phyloP scores from a whole-genome alignment of 2,329 filamentous ascomycete genomes.

The Colletotrichum costaricense region DNA sequence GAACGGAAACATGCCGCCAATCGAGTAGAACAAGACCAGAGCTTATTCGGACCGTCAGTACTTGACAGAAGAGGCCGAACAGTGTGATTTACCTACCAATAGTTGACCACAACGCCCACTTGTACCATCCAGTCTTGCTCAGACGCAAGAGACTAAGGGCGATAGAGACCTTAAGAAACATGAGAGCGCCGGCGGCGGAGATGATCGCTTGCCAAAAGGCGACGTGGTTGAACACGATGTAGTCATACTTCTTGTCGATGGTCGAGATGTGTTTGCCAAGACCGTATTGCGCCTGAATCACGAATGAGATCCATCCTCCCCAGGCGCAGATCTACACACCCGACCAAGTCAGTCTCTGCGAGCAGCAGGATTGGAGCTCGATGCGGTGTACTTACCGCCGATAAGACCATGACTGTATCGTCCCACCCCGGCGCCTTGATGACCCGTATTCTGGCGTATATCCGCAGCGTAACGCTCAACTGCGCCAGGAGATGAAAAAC shows the following conservation, averaged over 20 bases:
- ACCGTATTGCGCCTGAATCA: conserved; percentile 56
- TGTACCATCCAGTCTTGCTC: conserved; percentile 41
- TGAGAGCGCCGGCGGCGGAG: conserved; percentile 44
- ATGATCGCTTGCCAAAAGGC: conserved; percentile 58
- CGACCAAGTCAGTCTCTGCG: not conserved
- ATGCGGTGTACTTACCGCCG: conserved; percentile 31
- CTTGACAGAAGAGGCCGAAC: not conserved
- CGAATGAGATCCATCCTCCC: conserved; percentile 48
- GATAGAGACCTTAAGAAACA: conserved; percentile 41
- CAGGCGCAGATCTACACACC: conserved; percentile 41
- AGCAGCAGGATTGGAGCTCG: not conserved
- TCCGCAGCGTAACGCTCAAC: not conserved
- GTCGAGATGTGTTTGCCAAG: conserved; percentile 56
- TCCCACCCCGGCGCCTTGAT: conserved; percentile 17
- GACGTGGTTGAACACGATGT: conserved; percentile 50
- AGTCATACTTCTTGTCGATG: conserved; percentile 44
- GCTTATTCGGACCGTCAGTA: conserved; percentile 3
- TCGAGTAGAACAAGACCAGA: conserved; percentile 37
- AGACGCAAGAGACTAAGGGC: conserved; percentile 37
- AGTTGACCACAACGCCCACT: conserved; percentile 37
- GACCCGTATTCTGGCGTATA: conserved; percentile 11
- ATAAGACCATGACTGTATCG: conserved; percentile 39
- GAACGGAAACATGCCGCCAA: conserved; percentile 38
- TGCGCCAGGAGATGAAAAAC: conserved; percentile 15
- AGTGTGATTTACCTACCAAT: conserved; percentile 28